A percentile compares a stretch with the other conserved stretches of the same genome.
These are phyloP conservation scores for Cinnamomum chago DNA, from an alignment of 164 flowering plant genomes.

Conservation along the genomic window DNA sequence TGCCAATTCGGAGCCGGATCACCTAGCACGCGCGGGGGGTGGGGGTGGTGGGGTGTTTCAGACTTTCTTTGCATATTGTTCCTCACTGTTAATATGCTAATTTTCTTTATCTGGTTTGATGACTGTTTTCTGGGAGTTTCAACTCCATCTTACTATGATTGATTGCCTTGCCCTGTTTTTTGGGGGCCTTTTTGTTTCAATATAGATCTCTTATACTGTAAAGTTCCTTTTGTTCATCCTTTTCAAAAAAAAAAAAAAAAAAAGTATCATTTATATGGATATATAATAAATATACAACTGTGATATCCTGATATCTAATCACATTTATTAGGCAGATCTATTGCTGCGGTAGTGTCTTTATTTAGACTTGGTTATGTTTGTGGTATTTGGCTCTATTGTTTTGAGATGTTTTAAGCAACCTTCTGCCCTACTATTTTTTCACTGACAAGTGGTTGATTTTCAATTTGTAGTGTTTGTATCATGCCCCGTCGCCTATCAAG, in stretches of 20 bases:
- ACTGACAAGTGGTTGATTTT: background rate
- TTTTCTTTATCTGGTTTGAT: too few species aligned
- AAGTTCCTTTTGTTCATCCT: background rate
- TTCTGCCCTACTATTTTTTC: background rate
- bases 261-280: too few species aligned
- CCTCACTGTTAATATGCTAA: too few species aligned
- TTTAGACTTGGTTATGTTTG: background rate
- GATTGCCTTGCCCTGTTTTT: too few species aligned
- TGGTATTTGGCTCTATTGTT: background rate
- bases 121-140: too few species aligned
- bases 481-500: background rate
- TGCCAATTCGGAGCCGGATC: too few species aligned
- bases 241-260: background rate
- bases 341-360: background rate
- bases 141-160: too few species aligned
- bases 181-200: too few species aligned
- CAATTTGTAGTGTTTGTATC: constrained; percentile 3
- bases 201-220: background rate
- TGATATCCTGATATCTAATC: background rate
- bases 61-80: too few species aligned
- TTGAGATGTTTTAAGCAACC: background rate
- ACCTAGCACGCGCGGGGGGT: too few species aligned
- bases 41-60: too few species aligned
- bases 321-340: background rate
- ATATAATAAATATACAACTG: too few species aligned